Evolutionary conservation across 352 stramenopile genomes (phyloP), one percentile per base, ranked within the genome.

Genomic region (Phytophthora fragariaefolia): DNA sequence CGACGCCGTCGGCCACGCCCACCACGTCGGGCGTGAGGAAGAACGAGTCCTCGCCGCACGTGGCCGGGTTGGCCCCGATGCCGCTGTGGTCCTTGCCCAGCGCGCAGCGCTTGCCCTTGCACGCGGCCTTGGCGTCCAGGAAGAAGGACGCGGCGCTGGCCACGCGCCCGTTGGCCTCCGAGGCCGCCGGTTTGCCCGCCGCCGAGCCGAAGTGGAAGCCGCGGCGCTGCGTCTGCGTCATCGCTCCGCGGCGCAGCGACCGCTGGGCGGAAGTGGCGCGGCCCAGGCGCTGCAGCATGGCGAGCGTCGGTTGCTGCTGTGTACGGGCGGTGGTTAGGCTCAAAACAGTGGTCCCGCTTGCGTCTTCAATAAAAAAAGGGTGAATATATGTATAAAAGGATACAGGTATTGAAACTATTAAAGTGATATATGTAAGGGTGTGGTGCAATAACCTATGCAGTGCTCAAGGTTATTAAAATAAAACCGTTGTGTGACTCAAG

Each of bases 21-120:
- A 93, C 71, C 43, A 90, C 73, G 12, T 79, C 79, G 1, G 75
- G 74, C 12, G 83, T 82, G 51, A 91, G 59, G 52, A 93, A 93
- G 64, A 81, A 93, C 46, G 85, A 93, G 61, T 93, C 85, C 53
- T 93, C 85, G 18, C 85, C 85, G 26, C 85, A 93, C 1, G 69
- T 63, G 13, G 82, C 69, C 6, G 85, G 81, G 53, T 84, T 80
- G 4, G 73, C 48, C 4, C 77, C 65, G 20, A 89, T 83, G 15
- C 79, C 77, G 55, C 71, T 81, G 53, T 73, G 45, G 61, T 84
- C 69, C 36, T 82, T 79, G 20, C 73, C 73, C 34, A 89, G 60
- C 10, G 77, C 68, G 36, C 84, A 93, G 50, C 76, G 76, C 55
- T 93, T 93, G 64, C 79, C 74, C 28, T 90, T 89, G 70, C 85